phyloP scores from a whole-genome alignment of 2,329 filamentous ascomycete genomes.

The Venturia aucupariae region DNA sequence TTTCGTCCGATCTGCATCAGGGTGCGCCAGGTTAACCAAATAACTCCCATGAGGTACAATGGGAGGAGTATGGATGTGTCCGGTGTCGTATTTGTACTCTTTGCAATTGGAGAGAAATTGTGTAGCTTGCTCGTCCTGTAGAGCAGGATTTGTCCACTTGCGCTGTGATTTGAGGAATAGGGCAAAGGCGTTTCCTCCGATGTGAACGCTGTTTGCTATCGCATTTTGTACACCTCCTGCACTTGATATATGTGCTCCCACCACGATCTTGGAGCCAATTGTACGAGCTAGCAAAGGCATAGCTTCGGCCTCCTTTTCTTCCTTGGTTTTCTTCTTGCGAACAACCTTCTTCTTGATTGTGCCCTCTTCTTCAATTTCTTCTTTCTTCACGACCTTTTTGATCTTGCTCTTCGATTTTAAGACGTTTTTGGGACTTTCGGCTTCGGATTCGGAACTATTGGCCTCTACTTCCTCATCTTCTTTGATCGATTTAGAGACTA shows the following conservation, averaged over 20 bases:
- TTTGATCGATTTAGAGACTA: neutral
- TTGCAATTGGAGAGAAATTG: constrained; percentile 62
- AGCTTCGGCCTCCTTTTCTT: constrained; percentile 45
- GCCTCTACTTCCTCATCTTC: neutral
- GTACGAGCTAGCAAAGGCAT: constrained; percentile 65
- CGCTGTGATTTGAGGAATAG: constrained; percentile 93
- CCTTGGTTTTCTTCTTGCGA: constrained; percentile 46
- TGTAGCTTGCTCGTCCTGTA: constrained; percentile 57
- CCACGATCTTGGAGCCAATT: constrained; percentile 63
- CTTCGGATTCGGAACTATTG: neutral
- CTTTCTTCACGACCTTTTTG: constrained; percentile 7
- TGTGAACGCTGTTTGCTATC: constrained; percentile 64
- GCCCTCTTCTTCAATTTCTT: constrained; percentile 16
- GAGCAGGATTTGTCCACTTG: constrained; percentile 80
- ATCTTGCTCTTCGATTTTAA: neutral
- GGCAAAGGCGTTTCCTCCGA: constrained; percentile 85
- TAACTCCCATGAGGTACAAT: constrained; percentile 90
- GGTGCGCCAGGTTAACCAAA: constrained; percentile 87
- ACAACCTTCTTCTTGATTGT: constrained; percentile 13
- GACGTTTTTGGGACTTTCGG: neutral
- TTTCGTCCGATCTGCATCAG: constrained; percentile 66
- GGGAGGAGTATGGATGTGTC: constrained; percentile 42
- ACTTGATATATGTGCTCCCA: constrained; percentile 86
- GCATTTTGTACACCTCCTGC: constrained; percentile 93
- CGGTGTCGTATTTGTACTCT: constrained; percentile 61